These are phyloP conservation scores for Suhomyces bribrorum DNA, from an alignment of 1,139 yeast genomes.

Conservation along the genomic window DNA sequence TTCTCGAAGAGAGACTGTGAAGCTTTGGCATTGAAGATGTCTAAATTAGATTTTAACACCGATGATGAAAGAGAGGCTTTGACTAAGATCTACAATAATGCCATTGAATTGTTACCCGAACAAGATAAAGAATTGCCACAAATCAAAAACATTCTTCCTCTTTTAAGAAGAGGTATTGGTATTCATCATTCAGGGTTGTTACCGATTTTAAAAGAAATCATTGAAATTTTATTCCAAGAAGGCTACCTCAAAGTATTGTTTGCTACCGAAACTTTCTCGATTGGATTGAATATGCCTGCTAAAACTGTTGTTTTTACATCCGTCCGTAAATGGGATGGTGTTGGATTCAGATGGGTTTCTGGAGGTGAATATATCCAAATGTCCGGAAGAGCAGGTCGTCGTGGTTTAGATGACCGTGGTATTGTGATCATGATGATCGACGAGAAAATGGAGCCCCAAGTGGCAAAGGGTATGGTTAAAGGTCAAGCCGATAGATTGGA, in stretches of 20 bases:
- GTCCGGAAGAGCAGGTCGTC: constrained; percentile 99
- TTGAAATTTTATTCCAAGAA: constrained; percentile 95
- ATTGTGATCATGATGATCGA: constrained; percentile 99
- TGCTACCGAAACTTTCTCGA: constrained; percentile 98
- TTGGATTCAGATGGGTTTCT: constrained; percentile 95
- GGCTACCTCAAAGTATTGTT: constrained; percentile 91
- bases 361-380: constrained; percentile 99
- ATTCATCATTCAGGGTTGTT: constrained; percentile 96
- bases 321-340: constrained; percentile 98
- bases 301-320: constrained; percentile 97
- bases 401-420: constrained; percentile 98
- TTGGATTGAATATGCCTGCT: constrained; percentile 98
- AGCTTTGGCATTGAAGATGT: constrained; percentile 88
- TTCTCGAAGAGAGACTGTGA: constrained; percentile 97
- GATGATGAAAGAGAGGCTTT: constrained; percentile 91
- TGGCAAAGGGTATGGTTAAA: constrained; percentile 98
- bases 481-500: constrained; percentile 97
- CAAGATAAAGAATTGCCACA: constrained; percentile 92
- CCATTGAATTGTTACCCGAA: constrained; percentile 83
- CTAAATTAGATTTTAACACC: constrained; percentile 87
- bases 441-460: constrained; percentile 98
- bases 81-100: constrained; percentile 85
- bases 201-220: constrained; percentile 94
- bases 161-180: constrained; percentile 93
- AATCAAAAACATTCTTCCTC: constrained; percentile 84